phyloP scores from a whole-genome alignment of 495 filamentous ascomycete genomes.

The Achaetomiella virescens region DNA sequence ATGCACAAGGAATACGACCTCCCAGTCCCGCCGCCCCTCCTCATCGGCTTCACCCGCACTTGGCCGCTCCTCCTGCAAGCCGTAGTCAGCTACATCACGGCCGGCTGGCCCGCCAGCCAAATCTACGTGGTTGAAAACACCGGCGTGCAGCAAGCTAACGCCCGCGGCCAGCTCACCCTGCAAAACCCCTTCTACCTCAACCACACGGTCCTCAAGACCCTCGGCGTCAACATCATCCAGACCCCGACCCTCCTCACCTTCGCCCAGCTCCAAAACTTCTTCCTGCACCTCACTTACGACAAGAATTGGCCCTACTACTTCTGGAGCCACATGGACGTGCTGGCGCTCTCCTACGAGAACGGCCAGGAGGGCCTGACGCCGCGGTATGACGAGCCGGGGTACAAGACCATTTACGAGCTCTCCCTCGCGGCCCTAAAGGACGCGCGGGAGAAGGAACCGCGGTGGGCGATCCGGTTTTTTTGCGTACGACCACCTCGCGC shows the following conservation, averaged over 20 bases:
- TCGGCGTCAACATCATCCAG: slow-evolving; percentile 51
- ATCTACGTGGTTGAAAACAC: slow-evolving; percentile 62
- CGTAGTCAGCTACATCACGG: slow-evolving; percentile 53
- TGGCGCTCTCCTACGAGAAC: slow-evolving; percentile 49
- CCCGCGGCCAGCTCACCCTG: slow-evolving; percentile 42
- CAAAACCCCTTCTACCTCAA: slow-evolving; percentile 61
- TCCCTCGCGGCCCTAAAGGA: slow-evolving; percentile 37
- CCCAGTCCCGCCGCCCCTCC: slow-evolving; percentile 41
- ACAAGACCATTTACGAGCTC: slow-evolving; percentile 44
- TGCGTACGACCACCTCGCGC: slow-evolving; percentile 52
- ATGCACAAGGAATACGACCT: slow-evolving; percentile 33
- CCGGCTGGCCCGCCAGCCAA: slow-evolving; percentile 55
- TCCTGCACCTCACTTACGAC: slow-evolving; percentile 48
- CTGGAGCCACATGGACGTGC: slow-evolving; percentile 54
- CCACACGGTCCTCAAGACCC: slow-evolving; percentile 44
- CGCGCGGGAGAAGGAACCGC: slow-evolving; percentile 22
- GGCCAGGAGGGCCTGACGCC: slow-evolving; percentile 27
- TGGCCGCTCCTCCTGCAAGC: slow-evolving; percentile 55
- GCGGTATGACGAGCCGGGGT: slow-evolving; percentile 31
- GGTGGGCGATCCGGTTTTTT: slow-evolving; percentile 51
- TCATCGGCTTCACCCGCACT: slow-evolving; percentile 56
- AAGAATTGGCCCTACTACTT: slow-evolving; percentile 54
- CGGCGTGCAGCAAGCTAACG: slow-evolving; percentile 52
- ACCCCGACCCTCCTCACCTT: slow-evolving; percentile 56
- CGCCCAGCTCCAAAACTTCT: slow-evolving; percentile 60